Base-by-base conservation (phyloP, 192 early-diverging fungal species). In the Chytriomyces sp. region DNA sequence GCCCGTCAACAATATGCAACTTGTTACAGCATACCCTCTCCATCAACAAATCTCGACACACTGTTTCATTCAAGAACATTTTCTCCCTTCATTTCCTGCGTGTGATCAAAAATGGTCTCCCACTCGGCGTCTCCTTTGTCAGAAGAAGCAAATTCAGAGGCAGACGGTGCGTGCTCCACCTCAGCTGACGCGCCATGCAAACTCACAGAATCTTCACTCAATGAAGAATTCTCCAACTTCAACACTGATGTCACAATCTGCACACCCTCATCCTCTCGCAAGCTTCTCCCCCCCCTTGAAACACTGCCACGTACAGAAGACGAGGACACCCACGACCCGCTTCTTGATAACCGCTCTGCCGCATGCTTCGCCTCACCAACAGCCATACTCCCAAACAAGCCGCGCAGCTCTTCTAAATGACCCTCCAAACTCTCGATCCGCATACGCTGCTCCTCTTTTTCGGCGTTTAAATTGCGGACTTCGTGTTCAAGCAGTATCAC, bases 141-240 rank as follows among this genome's bases (percentile, higher is more conserved):
- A 20, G 53, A 57, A 57, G 53, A 13, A 2, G 3, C 53, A 57
- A 3, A 20, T 13, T 4, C 53, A 57, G 20, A 13, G 0, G 20
- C 53, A 57, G 13, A 20, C 53, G 53, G 16, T 1, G 2, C 53
- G 1, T 57, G 16, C 53, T 3, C 20, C 20, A 3, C 3, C 5
- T 13, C 53, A n/a, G 13, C 53, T 57, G 16, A 13, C 13, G 53
- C 20, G 1, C 53, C 53, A 20, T 57, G 53, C 53, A 57, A 20
- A 57, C 53, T 57, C 53, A 57, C 53, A 13, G 20, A n/a, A 20
- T 20, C 53, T n/a, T 57, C 53, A 13, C 16, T n/a, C 16, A 57
- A 20, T 20, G 53, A 57, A n/a, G 53, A 57, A 57, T 57, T 57
- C 53, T 57, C 53, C 53, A 57, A 57, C 16, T 57, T 57, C 53